These are phyloP conservation scores for Fusarium multiceps DNA, from an alignment of 2,329 filamentous ascomycete species.

Conservation along the genomic window DNA sequence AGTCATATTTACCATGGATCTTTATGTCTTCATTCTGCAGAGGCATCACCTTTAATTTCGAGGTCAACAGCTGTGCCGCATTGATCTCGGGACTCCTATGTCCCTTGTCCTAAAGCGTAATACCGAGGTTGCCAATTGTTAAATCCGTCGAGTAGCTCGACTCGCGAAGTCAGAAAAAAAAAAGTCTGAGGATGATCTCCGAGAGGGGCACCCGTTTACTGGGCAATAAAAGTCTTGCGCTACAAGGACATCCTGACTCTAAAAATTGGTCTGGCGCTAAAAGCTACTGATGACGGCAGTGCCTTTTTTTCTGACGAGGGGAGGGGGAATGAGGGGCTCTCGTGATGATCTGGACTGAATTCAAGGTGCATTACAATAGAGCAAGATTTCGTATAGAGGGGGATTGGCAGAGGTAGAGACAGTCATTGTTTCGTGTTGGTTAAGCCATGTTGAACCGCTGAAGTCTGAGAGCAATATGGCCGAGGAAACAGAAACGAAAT, in stretches of 20 bases:
- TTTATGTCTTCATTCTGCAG: slow-evolving; percentile 34
- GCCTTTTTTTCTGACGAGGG: slow-evolving; percentile 26
- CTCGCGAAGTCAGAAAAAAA: slow-evolving; percentile 18
- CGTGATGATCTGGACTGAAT: slow-evolving; percentile 6
- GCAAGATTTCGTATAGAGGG: not conserved
- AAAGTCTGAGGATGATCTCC: slow-evolving; percentile 20
- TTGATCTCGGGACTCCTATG: not conserved
- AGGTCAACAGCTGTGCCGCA: slow-evolving; percentile 12
- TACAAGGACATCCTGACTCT: slow-evolving; percentile 38
- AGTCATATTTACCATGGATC: slow-evolving; percentile 24
- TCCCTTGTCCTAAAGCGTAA: slow-evolving; percentile 24
- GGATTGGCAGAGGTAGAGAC: not conserved
- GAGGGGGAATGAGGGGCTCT: slow-evolving; percentile 30
- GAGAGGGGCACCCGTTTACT: slow-evolving; percentile 34
- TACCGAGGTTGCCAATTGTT: slow-evolving; percentile 39
- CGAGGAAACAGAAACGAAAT: not conserved
- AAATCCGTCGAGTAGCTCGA: slow-evolving; percentile 5
- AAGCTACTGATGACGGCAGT: slow-evolving; percentile 42
- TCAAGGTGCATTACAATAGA: not conserved
- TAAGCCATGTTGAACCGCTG: not conserved
- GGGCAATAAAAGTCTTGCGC: slow-evolving; percentile 26
- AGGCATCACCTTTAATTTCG: slow-evolving; percentile 19
- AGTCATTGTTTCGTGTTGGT: not conserved
- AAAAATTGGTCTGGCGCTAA: slow-evolving; percentile 42
- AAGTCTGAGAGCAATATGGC: not conserved